phyloP scores from a whole-genome alignment of 495 filamentous ascomycete species.

The Lasiosphaeria ovina region DNA sequence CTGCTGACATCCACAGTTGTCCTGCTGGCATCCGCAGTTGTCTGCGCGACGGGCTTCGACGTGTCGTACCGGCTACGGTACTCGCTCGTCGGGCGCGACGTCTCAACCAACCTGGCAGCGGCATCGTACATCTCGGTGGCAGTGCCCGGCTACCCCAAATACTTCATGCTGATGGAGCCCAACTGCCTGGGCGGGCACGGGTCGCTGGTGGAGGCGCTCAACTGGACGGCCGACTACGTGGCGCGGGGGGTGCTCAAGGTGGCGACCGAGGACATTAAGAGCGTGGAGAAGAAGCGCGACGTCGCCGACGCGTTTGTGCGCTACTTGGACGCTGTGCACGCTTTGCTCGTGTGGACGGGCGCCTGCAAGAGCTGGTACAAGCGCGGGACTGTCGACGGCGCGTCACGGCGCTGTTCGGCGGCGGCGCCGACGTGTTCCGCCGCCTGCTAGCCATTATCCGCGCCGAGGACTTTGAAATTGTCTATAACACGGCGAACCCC shows the following conservation, averaged over 20 bases:
- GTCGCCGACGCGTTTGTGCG: conserved; percentile 43
- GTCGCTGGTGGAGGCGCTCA: conserved; percentile 23
- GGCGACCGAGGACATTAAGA: conserved; percentile 47
- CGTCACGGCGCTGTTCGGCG: conserved; percentile 47
- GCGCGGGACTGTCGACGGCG: conserved; percentile 39
- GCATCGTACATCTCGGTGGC: conserved; percentile 54
- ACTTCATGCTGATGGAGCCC: conserved; percentile 44
- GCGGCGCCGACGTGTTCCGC: conserved; percentile 50
- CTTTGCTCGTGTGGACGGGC: conserved; percentile 46
- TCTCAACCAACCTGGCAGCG: conserved; percentile 42
- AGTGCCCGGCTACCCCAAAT: conserved; percentile 57
- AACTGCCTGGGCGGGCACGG: conserved; percentile 31
- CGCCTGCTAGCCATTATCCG: conserved; percentile 47
- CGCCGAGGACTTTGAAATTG: conserved; percentile 51
- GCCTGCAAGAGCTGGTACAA: conserved; percentile 53
- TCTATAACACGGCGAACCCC: conserved; percentile 45
- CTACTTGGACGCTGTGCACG: conserved; percentile 44
- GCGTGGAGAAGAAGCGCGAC: conserved; percentile 38
- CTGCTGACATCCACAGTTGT: conserved; percentile 31
- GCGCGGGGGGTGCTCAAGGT: conserved; percentile 46
- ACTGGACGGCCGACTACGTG: conserved; percentile 34
- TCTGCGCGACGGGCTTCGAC: conserved; percentile 62
- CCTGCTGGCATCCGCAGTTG: conserved; percentile 21
- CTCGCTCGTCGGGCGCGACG: conserved; percentile 48
- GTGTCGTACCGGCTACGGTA: conserved; percentile 52